Conservation (phyloP, 2,329 filamentous ascomycete genomes). For the Neofusicoccum kwambonambiense region DNA sequence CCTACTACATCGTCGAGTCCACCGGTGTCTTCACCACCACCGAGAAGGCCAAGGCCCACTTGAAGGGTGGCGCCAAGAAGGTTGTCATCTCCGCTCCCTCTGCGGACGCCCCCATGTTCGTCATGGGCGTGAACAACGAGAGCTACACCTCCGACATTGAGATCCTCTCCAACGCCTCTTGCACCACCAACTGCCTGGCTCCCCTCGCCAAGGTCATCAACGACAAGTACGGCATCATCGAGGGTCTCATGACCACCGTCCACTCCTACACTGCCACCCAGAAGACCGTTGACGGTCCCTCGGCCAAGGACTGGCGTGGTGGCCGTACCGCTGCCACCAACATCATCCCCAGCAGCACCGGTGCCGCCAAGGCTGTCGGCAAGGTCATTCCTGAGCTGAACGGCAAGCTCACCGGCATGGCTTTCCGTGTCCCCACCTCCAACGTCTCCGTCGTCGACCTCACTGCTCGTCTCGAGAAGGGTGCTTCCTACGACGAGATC, state of each 20-base stretch:
- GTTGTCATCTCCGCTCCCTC: conserved; percentile 81
- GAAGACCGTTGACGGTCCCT: conserved; percentile 98
- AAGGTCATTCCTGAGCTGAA: conserved; percentile 98
- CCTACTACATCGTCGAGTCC: conserved; percentile 94
- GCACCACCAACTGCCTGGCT: conserved; percentile 99
- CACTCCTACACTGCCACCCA: conserved; percentile 99
- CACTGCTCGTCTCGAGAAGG: conserved; percentile 91
- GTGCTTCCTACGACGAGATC: conserved; percentile 84
- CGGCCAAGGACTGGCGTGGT: conserved; percentile 98
- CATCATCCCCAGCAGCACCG: conserved; percentile 99
- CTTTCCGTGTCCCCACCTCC: conserved; percentile 97
- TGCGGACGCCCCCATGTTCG: conserved; percentile 98
- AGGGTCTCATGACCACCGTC: conserved; percentile 99
- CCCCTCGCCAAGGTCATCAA: conserved; percentile 98
- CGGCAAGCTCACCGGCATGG: conserved; percentile 99
- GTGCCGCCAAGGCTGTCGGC: conserved; percentile 99
- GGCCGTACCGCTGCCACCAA: conserved; percentile 98
- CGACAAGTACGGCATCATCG: conserved; percentile 96
- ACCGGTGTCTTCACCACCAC: conserved; percentile 99
- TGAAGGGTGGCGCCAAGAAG: conserved; percentile 98
- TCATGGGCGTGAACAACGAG: conserved; percentile 98
- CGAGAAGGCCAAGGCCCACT: conserved; percentile 91
- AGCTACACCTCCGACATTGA: conserved; percentile 85
- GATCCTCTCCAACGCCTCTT: conserved; percentile 98
- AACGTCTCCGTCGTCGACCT: conserved; percentile 99